phyloP scores from a whole-genome alignment of 2,329 filamentous ascomycete species.

The Paraphaeosphaeria sporulosa region DNA sequence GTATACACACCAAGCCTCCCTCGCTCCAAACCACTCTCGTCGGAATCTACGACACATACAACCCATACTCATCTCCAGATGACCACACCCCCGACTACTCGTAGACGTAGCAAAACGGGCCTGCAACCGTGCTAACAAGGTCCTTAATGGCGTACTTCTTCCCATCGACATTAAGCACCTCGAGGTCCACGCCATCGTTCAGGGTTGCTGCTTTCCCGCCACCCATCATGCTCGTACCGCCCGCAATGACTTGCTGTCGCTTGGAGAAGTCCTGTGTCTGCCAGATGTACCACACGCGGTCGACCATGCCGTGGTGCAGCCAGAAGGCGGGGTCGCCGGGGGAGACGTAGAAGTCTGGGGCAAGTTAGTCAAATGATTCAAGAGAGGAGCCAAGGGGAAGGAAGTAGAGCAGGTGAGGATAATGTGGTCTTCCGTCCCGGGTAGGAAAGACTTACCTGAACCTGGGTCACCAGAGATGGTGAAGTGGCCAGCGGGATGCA shows the following conservation, averaged over 20 bases:
- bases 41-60: too few species aligned
- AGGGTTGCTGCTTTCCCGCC: conserved; percentile 28
- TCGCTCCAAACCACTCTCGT: too few species aligned
- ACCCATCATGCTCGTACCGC: conserved; percentile 54
- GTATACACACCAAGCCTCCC: too few species aligned
- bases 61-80: too few species aligned
- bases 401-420: conserved; percentile 11
- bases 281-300: conserved; percentile 60
- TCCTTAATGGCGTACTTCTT: conserved; percentile 51
- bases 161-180: conserved; percentile 44
- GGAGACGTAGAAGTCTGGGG: conserved; percentile 53
- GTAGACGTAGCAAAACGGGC: conserved; percentile 59
- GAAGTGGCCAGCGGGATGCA: conserved; percentile 57
- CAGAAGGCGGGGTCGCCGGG: conserved; percentile 51
- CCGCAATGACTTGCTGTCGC: conserved; percentile 51
- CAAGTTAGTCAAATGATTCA: not conserved
- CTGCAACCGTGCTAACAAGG: conserved; percentile 55
- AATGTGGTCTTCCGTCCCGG: not conserved
- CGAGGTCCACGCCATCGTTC: conserved; percentile 50
- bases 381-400: too few species aligned
- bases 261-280: conserved; percentile 54
- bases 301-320: conserved; percentile 50
- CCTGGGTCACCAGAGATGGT: conserved; percentile 55
- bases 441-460: conserved; percentile 33
- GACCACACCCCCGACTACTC: conserved; percentile 25